phyloP scores from a whole-genome alignment of 2,329 filamentous ascomycete genomes.

The Scedosporium minutisporum region DNA sequence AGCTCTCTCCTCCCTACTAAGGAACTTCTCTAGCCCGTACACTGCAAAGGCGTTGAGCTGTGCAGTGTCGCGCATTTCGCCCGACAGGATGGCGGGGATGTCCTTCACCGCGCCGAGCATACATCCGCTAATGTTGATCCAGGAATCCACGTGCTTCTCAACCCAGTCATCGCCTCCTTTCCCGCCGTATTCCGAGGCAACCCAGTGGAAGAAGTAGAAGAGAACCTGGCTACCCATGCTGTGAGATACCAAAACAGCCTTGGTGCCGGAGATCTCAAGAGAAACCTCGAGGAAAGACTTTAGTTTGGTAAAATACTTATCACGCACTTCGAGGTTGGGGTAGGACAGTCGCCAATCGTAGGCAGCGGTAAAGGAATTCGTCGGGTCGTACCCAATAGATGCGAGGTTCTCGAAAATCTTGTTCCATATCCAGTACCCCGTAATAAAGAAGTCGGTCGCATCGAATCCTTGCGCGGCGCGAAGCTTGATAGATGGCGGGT shows the following conservation, averaged over 20 bases:
- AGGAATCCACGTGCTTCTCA: constrained; percentile 78
- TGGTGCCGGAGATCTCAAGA: constrained; percentile 61
- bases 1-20: constrained; percentile 80
- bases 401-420: constrained; percentile 97
- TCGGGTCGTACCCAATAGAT: constrained; percentile 89
- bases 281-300: constrained; percentile 87
- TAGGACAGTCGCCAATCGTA: constrained; percentile 94
- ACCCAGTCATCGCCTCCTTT: constrained; percentile 82
- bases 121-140: constrained; percentile 97
- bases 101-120: constrained; percentile 95
- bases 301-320: constrained; percentile 87
- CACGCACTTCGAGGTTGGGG: constrained; percentile 75
- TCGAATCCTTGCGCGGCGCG: constrained; percentile 94
- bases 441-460: constrained; percentile 90
- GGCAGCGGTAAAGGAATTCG: constrained; percentile 58
- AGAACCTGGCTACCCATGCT: constrained; percentile 97
- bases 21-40: constrained; percentile 91
- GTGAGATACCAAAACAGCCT: constrained; percentile 81
- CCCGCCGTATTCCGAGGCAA: constrained; percentile 68
- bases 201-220: constrained; percentile 75
- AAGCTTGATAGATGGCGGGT: constrained; percentile 82
- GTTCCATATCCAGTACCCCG: constrained; percentile 97
- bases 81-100: constrained; percentile 79
- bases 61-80: constrained; percentile 97
- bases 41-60: constrained; percentile 95